Percentiles rank a stretch among this genome's conserved stretches.
These are phyloP conservation scores for Scalesia atractyloides DNA, from an alignment of 129 eudicot genomes.

Conservation along the genomic window DNA sequence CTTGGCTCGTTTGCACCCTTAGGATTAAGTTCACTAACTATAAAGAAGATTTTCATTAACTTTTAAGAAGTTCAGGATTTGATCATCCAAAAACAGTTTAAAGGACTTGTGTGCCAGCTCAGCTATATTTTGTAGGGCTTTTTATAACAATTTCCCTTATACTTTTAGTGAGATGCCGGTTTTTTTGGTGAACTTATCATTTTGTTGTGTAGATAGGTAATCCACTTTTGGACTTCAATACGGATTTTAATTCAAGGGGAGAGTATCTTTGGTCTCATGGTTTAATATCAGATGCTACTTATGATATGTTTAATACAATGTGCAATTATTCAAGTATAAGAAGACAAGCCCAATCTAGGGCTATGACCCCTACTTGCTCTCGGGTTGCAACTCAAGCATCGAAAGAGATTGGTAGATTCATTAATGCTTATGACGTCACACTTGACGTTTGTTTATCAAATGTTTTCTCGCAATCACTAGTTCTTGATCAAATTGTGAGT, in stretches of 20 bases:
- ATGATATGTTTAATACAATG: conserved; percentile 39
- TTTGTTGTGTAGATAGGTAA: conserved; percentile 72
- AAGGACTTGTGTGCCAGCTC: background rate
- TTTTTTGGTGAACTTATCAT: conserved; percentile 10
- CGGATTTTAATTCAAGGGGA: conserved; percentile 75
- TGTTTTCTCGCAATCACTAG: conserved; percentile 52
- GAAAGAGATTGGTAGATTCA: conserved; percentile 53
- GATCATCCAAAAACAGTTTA: background rate
- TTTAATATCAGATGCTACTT: conserved; percentile 77
- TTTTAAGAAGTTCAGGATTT: background rate
- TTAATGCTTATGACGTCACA: conserved; percentile 64
- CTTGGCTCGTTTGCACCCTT: no score
- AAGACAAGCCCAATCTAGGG: conserved; percentile 46
- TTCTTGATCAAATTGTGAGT: conserved; percentile 51
- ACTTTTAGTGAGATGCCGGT: background rate
- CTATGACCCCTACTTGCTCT: conserved; percentile 51
- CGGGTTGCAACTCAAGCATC: conserved; percentile 47
- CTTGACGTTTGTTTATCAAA: conserved; percentile 73
- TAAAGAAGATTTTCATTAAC: background rate
- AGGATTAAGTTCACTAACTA: background rate
- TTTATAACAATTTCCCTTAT: background rate
- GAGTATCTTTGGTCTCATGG: conserved; percentile 95
- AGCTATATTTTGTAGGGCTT: background rate
- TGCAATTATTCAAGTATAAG: conserved; percentile 75
- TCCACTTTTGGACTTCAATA: conserved; percentile 82